Evolutionary conservation across 805 yeast genomes (phyloP).

Genomic region (Starmera amethionina): DNA sequence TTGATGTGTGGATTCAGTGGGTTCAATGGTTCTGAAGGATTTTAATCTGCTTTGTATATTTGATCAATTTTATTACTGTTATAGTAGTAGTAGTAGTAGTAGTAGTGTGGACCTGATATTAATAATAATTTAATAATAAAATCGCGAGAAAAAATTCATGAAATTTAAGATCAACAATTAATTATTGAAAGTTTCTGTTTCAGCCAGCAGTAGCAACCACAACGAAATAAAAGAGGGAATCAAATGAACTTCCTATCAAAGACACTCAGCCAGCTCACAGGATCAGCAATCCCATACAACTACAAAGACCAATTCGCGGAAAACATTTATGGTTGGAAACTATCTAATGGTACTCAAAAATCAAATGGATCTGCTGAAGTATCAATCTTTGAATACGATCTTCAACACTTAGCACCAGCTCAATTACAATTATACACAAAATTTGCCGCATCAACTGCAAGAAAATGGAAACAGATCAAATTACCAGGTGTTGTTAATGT

Average conservation of each 20-base stretch:
- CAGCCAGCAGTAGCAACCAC: too few relatives aligned
- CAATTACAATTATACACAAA: conserved; percentile 29
- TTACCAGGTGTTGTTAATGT: conserved; percentile 61
- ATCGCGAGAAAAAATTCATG: too few relatives aligned
- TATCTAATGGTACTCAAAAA: conserved; percentile 46
- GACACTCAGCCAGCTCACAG: conserved; percentile 48
- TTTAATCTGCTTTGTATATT: conserved; percentile 24
- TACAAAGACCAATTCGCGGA: conserved; percentile 32
- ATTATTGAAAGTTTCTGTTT: too few relatives aligned
- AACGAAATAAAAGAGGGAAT: too few relatives aligned
- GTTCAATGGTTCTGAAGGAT: conserved; percentile 65
- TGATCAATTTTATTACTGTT: too few relatives aligned
- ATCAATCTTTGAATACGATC: conserved; percentile 57
- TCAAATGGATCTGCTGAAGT: conserved; percentile 36
- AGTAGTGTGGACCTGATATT: not conserved
- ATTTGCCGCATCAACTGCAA: conserved; percentile 8
- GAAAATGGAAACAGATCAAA: conserved; percentile 44
- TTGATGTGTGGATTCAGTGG: conserved; percentile 64
- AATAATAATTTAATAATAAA: not conserved
- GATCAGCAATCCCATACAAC: conserved; percentile 48
- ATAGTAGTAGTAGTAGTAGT: too few relatives aligned
- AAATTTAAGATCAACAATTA: too few relatives aligned
- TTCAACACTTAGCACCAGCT: conserved; percentile 28
- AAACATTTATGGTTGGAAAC: conserved; percentile 34
- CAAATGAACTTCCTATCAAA: conserved; percentile 62